phyloP scores from a whole-genome alignment of 805 yeast species.

The Nakazawaea wickerhamii region DNA sequence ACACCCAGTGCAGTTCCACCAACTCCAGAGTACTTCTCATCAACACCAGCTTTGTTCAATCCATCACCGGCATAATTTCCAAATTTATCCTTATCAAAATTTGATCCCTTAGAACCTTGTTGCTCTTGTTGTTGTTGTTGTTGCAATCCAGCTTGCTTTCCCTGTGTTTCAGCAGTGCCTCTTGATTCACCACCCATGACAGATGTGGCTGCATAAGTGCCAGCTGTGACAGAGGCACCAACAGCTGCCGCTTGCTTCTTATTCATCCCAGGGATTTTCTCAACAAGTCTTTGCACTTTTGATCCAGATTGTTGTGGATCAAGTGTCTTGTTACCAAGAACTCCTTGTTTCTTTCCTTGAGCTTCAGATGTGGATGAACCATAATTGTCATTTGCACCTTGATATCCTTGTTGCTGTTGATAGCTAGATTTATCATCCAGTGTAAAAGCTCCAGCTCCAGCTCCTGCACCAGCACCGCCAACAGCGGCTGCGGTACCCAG shows the following conservation, averaged over 20 bases:
- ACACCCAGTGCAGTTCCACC: not conserved
- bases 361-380: not conserved
- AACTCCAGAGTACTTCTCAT: not conserved
- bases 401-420: not conserved
- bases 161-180: not conserved
- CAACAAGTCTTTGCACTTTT: slow-evolving; percentile 5
- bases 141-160: not conserved
- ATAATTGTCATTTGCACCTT: no score
- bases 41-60: slow-evolving; percentile 4
- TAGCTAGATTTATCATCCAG: not conserved
- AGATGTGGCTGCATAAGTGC: not conserved
- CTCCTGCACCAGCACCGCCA: slow-evolving; percentile 2
- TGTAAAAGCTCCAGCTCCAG: not conserved
- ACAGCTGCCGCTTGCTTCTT: slow-evolving; percentile 7
- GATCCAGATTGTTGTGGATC: slow-evolving; percentile 5
- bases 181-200: slow-evolving; percentile 1
- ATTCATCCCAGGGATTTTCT: slow-evolving; percentile 8
- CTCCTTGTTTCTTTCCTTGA: not conserved
- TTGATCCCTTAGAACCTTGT: no score
- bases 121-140: no score
- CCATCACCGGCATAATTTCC: slow-evolving; percentile 5
- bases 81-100: slow-evolving; percentile 4
- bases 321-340: not conserved
- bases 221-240: slow-evolving; percentile 6
- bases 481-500: not conserved